These are phyloP conservation scores for Periconia sp. DNA, from an alignment of 2,329 filamentous ascomycete genomes.

Conservation along the genomic window DNA sequence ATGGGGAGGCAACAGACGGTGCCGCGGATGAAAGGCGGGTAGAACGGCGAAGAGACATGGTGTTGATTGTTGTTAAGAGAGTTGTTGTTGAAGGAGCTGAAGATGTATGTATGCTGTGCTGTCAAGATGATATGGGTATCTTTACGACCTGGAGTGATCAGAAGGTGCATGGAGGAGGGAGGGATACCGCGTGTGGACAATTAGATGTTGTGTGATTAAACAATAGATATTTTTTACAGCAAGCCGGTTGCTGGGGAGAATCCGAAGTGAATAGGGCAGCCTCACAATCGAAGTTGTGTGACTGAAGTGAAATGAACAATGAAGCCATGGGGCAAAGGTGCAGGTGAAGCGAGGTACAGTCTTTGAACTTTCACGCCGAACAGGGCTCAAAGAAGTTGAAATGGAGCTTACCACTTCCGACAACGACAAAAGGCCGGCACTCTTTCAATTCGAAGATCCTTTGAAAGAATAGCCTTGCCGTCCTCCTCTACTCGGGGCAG, in stretches of 20 bases:
- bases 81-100: background rate
- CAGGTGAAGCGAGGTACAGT: background rate
- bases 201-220: too few species aligned
- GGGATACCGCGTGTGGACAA: background rate
- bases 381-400: background rate
- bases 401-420: too few species aligned
- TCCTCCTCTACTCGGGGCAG: conserved; percentile 14
- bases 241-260: too few species aligned
- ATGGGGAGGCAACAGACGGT: conserved; percentile 32
- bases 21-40: conserved; percentile 32
- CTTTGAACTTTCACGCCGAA: background rate
- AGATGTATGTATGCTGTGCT: background rate
- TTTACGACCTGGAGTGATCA: too few species aligned
- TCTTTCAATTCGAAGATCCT: too few species aligned
- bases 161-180: background rate
- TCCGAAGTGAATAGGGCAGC: too few species aligned
- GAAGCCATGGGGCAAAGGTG: background rate
- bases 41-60: conserved; percentile 42
- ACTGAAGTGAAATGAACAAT: background rate
- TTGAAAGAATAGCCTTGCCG: too few species aligned
- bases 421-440: too few species aligned
- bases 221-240: too few species aligned
- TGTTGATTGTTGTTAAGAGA: background rate
- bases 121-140: background rate
- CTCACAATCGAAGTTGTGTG: too few species aligned